Evolutionary conservation across 2,329 filamentous ascomycete species (phyloP).

Genomic region (Coniochaeta hoffmannii): DNA sequence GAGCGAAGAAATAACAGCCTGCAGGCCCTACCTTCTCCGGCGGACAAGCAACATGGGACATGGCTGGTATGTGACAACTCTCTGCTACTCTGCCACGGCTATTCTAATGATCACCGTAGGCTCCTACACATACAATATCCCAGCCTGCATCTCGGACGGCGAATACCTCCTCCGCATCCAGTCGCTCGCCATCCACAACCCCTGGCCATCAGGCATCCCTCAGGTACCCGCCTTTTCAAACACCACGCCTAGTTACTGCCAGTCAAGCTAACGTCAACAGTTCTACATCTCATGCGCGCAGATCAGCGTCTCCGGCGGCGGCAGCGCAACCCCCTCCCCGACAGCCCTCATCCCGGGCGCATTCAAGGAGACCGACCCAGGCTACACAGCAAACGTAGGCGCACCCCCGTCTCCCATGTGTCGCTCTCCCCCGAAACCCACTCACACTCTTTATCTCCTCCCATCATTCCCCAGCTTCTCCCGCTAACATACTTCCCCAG

Average conservation of each 20-base stretch:
- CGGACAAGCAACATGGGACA: constrained; percentile 24
- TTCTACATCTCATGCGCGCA: constrained; percentile 39
- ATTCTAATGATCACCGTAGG: constrained; percentile 9
- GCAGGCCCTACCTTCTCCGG: constrained; percentile 17
- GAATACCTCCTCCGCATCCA: constrained; percentile 54
- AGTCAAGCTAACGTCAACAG: constrained; percentile 14
- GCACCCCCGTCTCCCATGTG: background rate
- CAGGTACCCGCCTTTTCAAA: constrained; percentile 15
- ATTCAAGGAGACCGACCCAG: constrained; percentile 29
- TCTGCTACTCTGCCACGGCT: background rate
- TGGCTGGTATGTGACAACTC: constrained; percentile 18
- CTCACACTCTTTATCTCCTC: too few species aligned
- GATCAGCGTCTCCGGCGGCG: constrained; percentile 30
- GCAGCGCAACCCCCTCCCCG: constrained; percentile 17
- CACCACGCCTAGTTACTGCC: background rate
- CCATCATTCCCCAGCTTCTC: constrained; percentile 2
- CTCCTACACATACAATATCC: constrained; percentile 34
- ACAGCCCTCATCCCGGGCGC: constrained; percentile 28
- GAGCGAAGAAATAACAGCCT: background rate
- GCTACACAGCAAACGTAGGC: constrained; percentile 33
- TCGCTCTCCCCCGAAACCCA: too few species aligned
- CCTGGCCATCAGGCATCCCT: constrained; percentile 27
- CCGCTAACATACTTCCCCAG: constrained; percentile 2
- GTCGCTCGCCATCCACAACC: constrained; percentile 52
- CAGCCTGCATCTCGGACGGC: constrained; percentile 42